Percentiles rank a stretch among this genome's conserved stretches.
These are phyloP conservation scores for Lablab purpureus DNA, from an alignment of 306 rosid genomes.

Conservation along the genomic window DNA sequence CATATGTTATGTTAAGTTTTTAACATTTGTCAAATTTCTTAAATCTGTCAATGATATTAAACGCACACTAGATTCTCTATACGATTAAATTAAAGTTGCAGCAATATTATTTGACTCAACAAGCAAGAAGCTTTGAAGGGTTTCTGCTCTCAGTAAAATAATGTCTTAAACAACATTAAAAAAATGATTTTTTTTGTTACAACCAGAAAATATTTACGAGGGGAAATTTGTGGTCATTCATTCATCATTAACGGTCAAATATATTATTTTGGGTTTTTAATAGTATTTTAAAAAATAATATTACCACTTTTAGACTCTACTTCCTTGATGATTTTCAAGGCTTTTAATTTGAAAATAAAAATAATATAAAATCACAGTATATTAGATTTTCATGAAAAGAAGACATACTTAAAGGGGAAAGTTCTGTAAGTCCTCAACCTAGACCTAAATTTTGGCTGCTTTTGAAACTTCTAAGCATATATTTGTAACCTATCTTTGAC, in stretches of 20 bases:
- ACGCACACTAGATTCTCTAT: constrained; percentile 2
- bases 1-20: not conserved
- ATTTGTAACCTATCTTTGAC: constrained; percentile 47
- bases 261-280: too few species aligned
- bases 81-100: not conserved
- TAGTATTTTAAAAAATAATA: too few species aligned
- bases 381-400: not conserved
- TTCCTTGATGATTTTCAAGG: too few species aligned
- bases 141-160: constrained; percentile 18
- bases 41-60: not conserved
- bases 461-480: not conserved
- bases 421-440: not conserved
- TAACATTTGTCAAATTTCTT: not conserved
- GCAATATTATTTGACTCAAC: constrained; percentile 32
- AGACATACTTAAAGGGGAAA: not conserved
- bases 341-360: too few species aligned
- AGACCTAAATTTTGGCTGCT: not conserved
- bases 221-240: not conserved
- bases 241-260: constrained; percentile 4
- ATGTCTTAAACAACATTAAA: not conserved
- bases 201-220: too few species aligned
- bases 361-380: not conserved
- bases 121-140: constrained; percentile 38
- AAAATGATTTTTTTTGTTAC: too few species aligned
- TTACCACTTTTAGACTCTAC: too few species aligned